These are phyloP conservation scores for Abrus precatorius DNA, from an alignment of 306 rosid genomes.

Conservation along the genomic window DNA sequence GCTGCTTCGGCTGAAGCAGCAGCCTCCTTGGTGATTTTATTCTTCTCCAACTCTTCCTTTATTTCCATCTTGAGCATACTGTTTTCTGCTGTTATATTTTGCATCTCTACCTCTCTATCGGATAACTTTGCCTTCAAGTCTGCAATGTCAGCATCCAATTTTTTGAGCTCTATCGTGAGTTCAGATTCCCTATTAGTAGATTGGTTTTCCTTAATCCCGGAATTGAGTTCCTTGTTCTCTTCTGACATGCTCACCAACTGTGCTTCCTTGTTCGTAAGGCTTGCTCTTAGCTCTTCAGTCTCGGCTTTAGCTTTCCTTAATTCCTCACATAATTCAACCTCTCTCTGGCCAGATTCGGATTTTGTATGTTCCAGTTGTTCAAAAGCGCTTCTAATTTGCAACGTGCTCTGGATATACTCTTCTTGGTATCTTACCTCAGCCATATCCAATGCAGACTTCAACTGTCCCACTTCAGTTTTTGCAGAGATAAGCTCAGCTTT, in stretches of 20 bases:
- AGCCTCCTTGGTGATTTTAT: slow-evolving; percentile 52
- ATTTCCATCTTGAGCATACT: slow-evolving; percentile 63
- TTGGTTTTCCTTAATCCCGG: slow-evolving; percentile 45
- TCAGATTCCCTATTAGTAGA: slow-evolving; percentile 55
- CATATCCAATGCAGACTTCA: slow-evolving; percentile 79
- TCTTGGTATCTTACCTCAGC: slow-evolving; percentile 85
- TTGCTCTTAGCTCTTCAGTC: slow-evolving; percentile 67
- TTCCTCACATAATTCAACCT: slow-evolving; percentile 66
- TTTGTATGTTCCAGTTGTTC: slow-evolving; percentile 72
- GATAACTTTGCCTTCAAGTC: slow-evolving; percentile 67
- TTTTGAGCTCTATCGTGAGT: slow-evolving; percentile 57
- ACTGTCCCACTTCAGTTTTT: slow-evolving; percentile 69
- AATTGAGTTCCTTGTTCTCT: slow-evolving; percentile 54
- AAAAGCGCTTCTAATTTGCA: slow-evolving; percentile 81
- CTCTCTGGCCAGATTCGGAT: slow-evolving; percentile 65
- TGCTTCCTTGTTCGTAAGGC: slow-evolving; percentile 67
- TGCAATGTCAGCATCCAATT: slow-evolving; percentile 59
- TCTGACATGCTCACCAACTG: slow-evolving; percentile 57
- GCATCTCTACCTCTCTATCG: slow-evolving; percentile 74
- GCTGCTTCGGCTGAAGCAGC: slow-evolving; percentile 62
- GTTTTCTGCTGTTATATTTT: slow-evolving; percentile 66
- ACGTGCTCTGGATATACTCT: slow-evolving; percentile 80
- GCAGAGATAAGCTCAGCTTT: slow-evolving; percentile 63
- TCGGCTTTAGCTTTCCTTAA: slow-evolving; percentile 59
- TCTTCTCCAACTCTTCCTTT: slow-evolving; percentile 58